phyloP scores from a whole-genome alignment of 345 rosid species.

The Kandelia obovata region DNA sequence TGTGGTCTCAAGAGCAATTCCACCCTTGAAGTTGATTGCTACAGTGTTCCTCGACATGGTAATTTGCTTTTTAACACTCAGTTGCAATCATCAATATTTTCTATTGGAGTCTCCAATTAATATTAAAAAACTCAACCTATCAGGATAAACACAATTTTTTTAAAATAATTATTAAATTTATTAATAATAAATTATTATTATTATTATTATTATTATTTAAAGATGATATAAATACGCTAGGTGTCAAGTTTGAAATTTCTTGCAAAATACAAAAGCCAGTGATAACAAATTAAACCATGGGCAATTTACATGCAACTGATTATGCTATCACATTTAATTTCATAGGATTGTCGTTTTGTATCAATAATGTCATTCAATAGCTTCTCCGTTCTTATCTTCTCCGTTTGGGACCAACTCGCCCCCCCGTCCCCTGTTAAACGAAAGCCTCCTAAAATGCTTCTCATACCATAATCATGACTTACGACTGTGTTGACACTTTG shows the following conservation, averaged over 20 bases:
- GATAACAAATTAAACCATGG: too few species aligned
- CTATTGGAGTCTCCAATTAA: too few species aligned
- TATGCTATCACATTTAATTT: background rate
- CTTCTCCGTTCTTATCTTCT: background rate
- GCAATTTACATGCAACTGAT: background rate
- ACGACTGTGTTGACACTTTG: background rate
- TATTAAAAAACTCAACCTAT: too few species aligned
- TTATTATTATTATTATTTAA: too few species aligned
- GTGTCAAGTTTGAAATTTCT: too few species aligned
- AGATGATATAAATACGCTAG: too few species aligned
- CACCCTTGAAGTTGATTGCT: constrained; percentile 38
- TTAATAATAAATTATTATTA: too few species aligned
- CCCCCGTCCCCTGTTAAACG: background rate
- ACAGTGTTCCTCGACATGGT: constrained; percentile 38
- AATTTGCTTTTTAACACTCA: constrained; percentile 4
- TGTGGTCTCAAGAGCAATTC: constrained; percentile 58
- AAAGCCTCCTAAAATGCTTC: background rate
- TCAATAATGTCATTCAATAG: background rate
- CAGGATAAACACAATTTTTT: too few species aligned
- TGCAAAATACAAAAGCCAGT: too few species aligned
- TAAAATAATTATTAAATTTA: too few species aligned
- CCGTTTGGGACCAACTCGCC: background rate
- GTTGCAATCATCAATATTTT: too few species aligned
- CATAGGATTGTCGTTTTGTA: too few species aligned
- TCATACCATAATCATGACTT: constrained; percentile 1